Percentiles rank a stretch among this genome's conserved stretches.
Conservation (phyloP, 1,284 basidiomycete genomes). For the Coniferiporia weirii region DNA sequence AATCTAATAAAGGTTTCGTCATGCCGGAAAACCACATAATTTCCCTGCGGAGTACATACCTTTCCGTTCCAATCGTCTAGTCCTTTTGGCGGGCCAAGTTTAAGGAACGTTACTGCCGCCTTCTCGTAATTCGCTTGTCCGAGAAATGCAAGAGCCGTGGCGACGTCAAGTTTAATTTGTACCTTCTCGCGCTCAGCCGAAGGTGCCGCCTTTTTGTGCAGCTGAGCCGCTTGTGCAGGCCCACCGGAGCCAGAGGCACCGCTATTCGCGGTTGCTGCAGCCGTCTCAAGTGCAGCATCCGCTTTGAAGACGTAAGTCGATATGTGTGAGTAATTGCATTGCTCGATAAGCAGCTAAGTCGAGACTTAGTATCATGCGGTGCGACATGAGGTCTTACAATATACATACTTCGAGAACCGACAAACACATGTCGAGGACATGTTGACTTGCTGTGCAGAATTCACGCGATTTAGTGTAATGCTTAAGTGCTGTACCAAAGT, state of each 20-base stretch:
- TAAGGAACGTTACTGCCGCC: conserved; percentile 67
- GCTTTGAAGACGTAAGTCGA: conserved; percentile 88
- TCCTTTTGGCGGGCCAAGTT: conserved; percentile 57
- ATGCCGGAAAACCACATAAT: not conserved
- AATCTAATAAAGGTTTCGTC: conserved; percentile 41
- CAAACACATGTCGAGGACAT: conserved; percentile 83
- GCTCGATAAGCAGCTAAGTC: conserved; percentile 70
- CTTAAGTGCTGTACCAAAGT: conserved; percentile 63
- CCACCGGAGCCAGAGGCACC: conserved; percentile 17
- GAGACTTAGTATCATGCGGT: not conserved
- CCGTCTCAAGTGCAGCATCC: conserved; percentile 75
- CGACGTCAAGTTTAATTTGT: conserved; percentile 75
- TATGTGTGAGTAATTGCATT: conserved; percentile 78
- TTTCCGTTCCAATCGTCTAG: conserved; percentile 69
- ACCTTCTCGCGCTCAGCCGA: conserved; percentile 54
- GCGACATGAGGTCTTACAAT: no score
- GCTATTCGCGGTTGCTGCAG: conserved; percentile 26
- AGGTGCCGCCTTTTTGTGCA: conserved; percentile 28
- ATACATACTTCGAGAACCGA: conserved; percentile 64
- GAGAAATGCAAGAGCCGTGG: conserved; percentile 66
- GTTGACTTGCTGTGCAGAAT: conserved; percentile 78
- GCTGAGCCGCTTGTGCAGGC: conserved; percentile 26
- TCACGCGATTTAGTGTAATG: conserved; percentile 83
- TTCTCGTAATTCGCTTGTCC: conserved; percentile 69
- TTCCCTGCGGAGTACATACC: conserved; percentile 31